Evolutionary conservation across 2,329 filamentous ascomycete genomes (phyloP).

Genomic region (Apiospora kogelbergensis): DNA sequence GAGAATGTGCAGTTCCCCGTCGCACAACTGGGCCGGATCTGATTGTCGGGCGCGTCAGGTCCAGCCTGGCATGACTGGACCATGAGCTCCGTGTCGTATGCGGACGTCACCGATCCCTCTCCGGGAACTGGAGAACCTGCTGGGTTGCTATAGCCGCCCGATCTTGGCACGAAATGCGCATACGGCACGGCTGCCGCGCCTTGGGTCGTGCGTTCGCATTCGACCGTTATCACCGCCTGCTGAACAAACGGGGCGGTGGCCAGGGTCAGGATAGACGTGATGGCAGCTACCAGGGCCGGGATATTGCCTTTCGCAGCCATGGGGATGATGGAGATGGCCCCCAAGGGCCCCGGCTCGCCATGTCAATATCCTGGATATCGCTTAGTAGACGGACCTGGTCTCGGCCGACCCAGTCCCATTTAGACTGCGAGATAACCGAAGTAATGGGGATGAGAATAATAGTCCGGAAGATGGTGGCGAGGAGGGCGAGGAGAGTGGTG

Average conservation of each 20-base stretch:
- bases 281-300: background rate
- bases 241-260: background rate
- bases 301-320: background rate
- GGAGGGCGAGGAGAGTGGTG: background rate
- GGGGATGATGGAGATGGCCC: background rate
- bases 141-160: background rate
- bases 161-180: background rate
- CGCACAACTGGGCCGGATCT: background rate
- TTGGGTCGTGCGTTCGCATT: background rate
- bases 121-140: background rate
- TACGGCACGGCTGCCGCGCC: background rate
- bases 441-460: background rate
- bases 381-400: background rate
- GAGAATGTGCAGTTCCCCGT: constrained; percentile 12
- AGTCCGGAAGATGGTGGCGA: background rate
- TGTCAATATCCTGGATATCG: background rate
- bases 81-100: constrained; percentile 1
- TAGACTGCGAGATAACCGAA: background rate
- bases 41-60: background rate
- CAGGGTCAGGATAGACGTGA: background rate
- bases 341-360: background rate
- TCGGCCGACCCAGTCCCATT: background rate
- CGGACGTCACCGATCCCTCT: background rate
- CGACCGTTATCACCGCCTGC: background rate
- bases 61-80: background rate